Evolutionary conservation across 2,329 filamentous ascomycete species (phyloP).

Genomic region (Xylaria sp.): DNA sequence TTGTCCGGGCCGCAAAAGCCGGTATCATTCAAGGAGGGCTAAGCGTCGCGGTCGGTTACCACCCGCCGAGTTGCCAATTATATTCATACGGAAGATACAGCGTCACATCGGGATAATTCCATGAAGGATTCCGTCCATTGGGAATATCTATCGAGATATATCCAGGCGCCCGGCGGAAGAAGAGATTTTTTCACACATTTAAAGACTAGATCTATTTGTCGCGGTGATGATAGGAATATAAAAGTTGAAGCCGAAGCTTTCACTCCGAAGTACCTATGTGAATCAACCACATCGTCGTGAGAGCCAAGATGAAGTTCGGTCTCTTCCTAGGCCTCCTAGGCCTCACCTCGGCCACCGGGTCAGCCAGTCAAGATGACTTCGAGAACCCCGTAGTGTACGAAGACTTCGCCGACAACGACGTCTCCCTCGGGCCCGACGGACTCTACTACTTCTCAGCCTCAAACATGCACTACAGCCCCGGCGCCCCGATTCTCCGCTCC

Average conservation of each 20-base stretch:
- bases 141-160: background rate
- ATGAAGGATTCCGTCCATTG: background rate
- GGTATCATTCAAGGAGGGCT: background rate
- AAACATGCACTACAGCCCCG: constrained; percentile 8
- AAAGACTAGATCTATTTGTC: background rate
- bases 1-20: too few relatives aligned
- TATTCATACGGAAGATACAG: background rate
- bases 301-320: background rate
- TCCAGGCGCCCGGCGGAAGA: background rate
- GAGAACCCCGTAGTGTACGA: constrained; percentile 6
- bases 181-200: background rate
- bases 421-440: constrained; percentile 2
- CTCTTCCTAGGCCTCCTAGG: background rate
- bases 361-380: background rate
- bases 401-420: constrained; percentile 8
- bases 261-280: background rate
- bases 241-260: background rate
- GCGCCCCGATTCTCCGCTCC: constrained; percentile 6
- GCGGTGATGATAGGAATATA: background rate
- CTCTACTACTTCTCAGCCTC: constrained; percentile 8
- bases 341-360: background rate
- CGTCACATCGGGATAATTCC: background rate
- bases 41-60: background rate
- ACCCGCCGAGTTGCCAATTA: background rate
- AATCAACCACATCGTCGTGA: background rate